Evolutionary conservation across 2,329 filamentous ascomycete species (phyloP).

Genomic region (Diaporthe longicolla): DNA sequence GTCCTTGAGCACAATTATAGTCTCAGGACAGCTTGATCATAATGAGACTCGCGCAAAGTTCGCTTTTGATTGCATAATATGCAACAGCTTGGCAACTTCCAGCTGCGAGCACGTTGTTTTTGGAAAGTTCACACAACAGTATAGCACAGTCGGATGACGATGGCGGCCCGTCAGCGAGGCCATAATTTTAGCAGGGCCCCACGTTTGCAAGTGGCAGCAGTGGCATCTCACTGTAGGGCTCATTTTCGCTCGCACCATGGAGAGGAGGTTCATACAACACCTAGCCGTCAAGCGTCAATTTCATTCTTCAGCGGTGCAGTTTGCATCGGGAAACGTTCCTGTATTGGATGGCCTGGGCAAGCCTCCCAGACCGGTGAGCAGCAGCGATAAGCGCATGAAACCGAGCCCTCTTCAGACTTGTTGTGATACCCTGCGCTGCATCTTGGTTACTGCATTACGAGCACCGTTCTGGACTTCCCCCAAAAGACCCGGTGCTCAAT

Average conservation of each 20-base stretch:
- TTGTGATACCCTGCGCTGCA: neutral
- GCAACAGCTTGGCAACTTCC: neutral
- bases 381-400: constrained; percentile 5
- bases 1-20: neutral
- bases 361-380: constrained; percentile 20
- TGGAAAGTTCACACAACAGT: neutral
- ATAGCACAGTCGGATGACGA: neutral
- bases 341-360: neutral
- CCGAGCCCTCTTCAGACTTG: neutral
- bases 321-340: neutral
- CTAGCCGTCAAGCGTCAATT: neutral
- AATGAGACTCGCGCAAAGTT: neutral
- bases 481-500: neutral
- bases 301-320: neutral
- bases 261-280: neutral
- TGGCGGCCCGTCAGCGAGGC: neutral
- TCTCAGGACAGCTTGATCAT: neutral
- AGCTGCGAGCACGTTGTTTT: neutral
- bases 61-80: neutral
- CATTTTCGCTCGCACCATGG: neutral
- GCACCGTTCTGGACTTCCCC: neutral
- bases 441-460: neutral
- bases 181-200: neutral
- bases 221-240: neutral
- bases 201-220: neutral